Conservation (phyloP, 306 rosid genomes). For the Quercus agrifolia region DNA sequence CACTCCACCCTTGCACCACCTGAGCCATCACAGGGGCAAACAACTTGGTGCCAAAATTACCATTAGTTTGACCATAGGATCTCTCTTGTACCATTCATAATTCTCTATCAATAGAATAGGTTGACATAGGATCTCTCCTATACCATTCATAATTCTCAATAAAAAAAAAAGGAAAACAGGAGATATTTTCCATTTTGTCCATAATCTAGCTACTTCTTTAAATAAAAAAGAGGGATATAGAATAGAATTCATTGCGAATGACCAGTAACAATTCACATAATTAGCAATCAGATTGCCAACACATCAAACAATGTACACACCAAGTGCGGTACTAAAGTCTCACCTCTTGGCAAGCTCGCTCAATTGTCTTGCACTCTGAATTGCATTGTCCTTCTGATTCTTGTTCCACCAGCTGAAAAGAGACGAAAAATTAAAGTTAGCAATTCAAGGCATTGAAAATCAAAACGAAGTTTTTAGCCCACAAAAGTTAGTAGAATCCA, state of each 20-base stretch:
- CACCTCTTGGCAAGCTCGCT: slow-evolving; percentile 92
- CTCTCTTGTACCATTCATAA: background rate
- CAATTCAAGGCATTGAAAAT: slow-evolving; percentile 1
- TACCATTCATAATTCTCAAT: background rate
- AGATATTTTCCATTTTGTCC: background rate
- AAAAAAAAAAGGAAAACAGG: background rate
- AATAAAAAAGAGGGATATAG: background rate
- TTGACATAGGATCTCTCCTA: background rate
- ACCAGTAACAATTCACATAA: background rate
- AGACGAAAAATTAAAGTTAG: slow-evolving; percentile 5
- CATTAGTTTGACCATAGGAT: no score
- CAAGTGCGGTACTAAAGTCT: slow-evolving; percentile 11
- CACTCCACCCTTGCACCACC: background rate
- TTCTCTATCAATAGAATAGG: background rate
- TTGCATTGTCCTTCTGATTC: slow-evolving; percentile 95
- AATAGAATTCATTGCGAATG: background rate
- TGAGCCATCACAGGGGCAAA: background rate
- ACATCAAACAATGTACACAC: background rate
- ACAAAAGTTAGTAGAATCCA: background rate
- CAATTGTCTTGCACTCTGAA: slow-evolving; percentile 94
- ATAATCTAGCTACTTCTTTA: slow-evolving; percentile 4
- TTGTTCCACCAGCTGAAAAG: slow-evolving; percentile 77
- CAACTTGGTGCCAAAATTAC: background rate
- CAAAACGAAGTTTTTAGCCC: background rate
- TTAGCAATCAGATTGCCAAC: background rate